Percentiles rank a stretch among this genome's conserved stretches.
These are phyloP conservation scores for Termitomyces sp. DNA, from an alignment of 768 basidiomycete genomes.

Conservation along the genomic window DNA sequence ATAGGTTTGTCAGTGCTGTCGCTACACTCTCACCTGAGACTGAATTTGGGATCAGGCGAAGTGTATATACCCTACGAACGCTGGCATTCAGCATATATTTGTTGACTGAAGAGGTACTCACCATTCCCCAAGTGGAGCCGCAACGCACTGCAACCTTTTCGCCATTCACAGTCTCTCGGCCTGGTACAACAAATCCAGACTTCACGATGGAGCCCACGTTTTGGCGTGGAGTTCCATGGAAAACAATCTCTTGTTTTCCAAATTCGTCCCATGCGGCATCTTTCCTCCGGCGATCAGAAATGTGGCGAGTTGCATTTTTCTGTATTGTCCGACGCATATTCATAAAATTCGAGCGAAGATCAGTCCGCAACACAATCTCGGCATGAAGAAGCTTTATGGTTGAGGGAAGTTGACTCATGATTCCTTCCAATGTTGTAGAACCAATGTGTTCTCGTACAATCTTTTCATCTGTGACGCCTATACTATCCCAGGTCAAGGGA, in stretches of 20 bases:
- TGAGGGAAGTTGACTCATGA: conserved; percentile 1
- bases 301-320: neutral
- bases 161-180: conserved; percentile 2
- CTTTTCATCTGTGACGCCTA: conserved; percentile 3
- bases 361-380: conserved; percentile 2
- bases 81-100: neutral
- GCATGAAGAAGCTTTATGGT: conserved; percentile 5
- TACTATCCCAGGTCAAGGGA: neutral
- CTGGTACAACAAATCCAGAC: conserved; percentile 10
- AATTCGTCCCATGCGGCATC: conserved; percentile 7
- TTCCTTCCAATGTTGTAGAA: neutral
- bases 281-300: conserved; percentile 4
- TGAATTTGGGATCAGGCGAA: conserved; percentile 4
- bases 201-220: conserved; percentile 10
- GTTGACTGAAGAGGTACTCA: neutral
- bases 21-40: conserved; percentile 4
- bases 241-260: conserved; percentile 6
- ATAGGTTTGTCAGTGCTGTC: neutral
- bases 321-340: conserved; percentile 3
- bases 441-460: conserved; percentile 4
- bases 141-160: conserved; percentile 1
- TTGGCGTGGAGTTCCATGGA: conserved; percentile 7
- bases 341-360: neutral
- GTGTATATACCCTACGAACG: conserved; percentile 7
- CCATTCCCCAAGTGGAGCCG: conserved; percentile 11